Evolutionary conservation across 108 stramenopile genomes (phyloP).

Genomic region (Cyclotella baltica): DNA sequence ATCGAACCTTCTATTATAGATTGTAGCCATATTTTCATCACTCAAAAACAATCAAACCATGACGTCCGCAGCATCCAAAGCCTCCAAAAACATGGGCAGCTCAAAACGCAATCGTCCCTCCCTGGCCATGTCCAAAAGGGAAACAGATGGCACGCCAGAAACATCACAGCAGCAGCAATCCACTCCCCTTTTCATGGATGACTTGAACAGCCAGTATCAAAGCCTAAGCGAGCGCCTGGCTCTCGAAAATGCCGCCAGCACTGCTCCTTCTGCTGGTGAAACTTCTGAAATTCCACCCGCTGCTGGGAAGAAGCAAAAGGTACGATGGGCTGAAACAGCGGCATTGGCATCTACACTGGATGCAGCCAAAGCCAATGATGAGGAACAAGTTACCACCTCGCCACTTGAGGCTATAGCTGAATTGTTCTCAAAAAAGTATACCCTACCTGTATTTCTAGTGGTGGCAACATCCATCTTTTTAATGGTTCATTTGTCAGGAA

Average conservation of each 20-base stretch:
- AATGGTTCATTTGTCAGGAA: slow-evolving; percentile 46
- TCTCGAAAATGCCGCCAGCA: slow-evolving; percentile 15
- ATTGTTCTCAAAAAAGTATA: slow-evolving; percentile 42
- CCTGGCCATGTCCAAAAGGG: slow-evolving; percentile 32
- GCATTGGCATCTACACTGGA: slow-evolving; percentile 48
- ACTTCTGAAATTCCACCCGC: background rate
- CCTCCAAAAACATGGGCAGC: slow-evolving; percentile 34
- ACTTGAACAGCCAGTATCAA: slow-evolving; percentile 37
- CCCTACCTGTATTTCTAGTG: slow-evolving; percentile 33
- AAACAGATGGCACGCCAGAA: too few relatives aligned
- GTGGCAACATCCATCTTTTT: slow-evolving; percentile 36
- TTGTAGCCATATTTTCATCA: too few relatives aligned
- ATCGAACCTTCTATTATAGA: too few relatives aligned
- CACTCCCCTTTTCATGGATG: too few relatives aligned
- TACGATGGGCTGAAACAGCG: slow-evolving; percentile 42
- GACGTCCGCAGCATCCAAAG: slow-evolving; percentile 37
- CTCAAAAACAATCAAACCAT: too few relatives aligned
- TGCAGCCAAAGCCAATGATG: slow-evolving; percentile 23
- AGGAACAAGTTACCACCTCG: too few relatives aligned
- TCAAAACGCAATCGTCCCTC: slow-evolving; percentile 50
- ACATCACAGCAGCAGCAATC: too few relatives aligned
- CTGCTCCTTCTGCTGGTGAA: too few relatives aligned
- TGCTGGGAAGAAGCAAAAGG: slow-evolving; percentile 15
- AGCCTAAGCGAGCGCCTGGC: slow-evolving; percentile 37
- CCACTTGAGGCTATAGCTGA: slow-evolving; percentile 38